phyloP scores from a whole-genome alignment of 257 asterid species.

The Ajuga chamaepitys region DNA sequence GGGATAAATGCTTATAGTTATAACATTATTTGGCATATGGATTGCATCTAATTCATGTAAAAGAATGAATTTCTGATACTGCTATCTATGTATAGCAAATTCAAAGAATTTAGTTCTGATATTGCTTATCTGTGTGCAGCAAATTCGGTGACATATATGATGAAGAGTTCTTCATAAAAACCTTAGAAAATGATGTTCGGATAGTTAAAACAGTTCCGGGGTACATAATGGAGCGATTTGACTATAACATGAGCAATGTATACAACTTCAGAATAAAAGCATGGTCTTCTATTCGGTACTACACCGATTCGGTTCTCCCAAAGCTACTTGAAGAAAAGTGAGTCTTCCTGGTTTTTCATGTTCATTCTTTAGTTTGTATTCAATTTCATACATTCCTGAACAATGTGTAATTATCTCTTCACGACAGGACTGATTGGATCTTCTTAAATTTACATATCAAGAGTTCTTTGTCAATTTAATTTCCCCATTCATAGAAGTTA shows the following conservation, averaged over 20 bases:
- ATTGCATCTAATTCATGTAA: constrained; percentile 6
- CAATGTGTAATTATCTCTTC: not conserved
- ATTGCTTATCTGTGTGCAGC: constrained; percentile 59
- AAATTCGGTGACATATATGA: constrained; percentile 88
- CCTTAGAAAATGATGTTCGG: constrained; percentile 74
- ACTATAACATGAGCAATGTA: constrained; percentile 77
- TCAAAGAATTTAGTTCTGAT: no score
- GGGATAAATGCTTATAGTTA: constrained; percentile 1
- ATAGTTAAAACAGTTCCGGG: constrained; percentile 65
- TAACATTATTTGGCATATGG: not conserved
- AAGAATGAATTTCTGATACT: constrained; percentile 17
- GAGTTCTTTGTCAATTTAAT: not conserved
- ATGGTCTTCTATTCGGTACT: constrained; percentile 77
- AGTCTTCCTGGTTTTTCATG: constrained; percentile 30
- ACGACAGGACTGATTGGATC: not conserved
- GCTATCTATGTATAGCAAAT: constrained; percentile 59
- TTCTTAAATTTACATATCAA: not conserved
- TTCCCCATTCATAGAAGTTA: not conserved
- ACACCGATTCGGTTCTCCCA: constrained; percentile 79
- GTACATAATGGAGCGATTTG: constrained; percentile 85
- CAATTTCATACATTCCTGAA: not conserved
- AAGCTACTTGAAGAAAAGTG: constrained; percentile 93
- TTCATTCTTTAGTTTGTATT: constrained; percentile 3
- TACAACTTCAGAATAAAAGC: constrained; percentile 94
- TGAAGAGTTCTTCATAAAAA: constrained; percentile 70